phyloP scores from a whole-genome alignment of 805 yeast species.

The Metschnikowia continentalis region DNA sequence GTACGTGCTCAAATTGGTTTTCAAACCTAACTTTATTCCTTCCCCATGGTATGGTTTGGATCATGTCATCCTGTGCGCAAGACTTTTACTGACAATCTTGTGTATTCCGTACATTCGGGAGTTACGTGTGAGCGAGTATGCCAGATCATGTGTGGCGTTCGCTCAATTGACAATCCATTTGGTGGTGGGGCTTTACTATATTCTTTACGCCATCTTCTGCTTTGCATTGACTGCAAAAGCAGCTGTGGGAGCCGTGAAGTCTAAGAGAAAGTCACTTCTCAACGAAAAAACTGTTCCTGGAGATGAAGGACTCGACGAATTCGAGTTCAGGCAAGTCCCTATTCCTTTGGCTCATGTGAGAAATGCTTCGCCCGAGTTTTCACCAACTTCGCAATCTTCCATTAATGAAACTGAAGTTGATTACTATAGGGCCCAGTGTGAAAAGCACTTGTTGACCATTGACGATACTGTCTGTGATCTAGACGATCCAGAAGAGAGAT shows the following conservation, averaged over 20 bases:
- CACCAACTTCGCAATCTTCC: constrained; percentile 6
- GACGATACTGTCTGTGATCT: not conserved
- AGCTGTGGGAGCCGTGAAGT: constrained; percentile 12
- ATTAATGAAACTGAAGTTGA: constrained; percentile 12
- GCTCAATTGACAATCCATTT: constrained; percentile 41
- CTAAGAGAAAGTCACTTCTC: not conserved
- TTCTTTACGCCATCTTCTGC: constrained; percentile 28
- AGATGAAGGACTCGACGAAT: constrained; percentile 1
- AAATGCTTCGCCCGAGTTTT: not conserved
- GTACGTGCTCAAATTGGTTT: constrained; percentile 18
- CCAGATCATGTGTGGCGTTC: constrained; percentile 41
- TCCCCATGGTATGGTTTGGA: constrained; percentile 27
- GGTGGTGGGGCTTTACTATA: constrained; percentile 29
- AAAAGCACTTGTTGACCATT: constrained; percentile 8
- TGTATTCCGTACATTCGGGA: constrained; percentile 41
- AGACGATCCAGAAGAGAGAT: constrained; percentile 1
- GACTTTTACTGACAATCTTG: constrained; percentile 36
- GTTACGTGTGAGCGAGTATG: constrained; percentile 33
- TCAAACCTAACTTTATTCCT: constrained; percentile 28
- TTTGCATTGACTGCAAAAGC: constrained; percentile 24
- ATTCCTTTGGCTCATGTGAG: not conserved
- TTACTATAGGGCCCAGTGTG: constrained; percentile 15
- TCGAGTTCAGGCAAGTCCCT: constrained; percentile 12
- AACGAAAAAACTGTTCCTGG: constrained; percentile 1
- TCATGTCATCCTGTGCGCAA: constrained; percentile 35